Evolutionary conservation across 345 rosid species (phyloP).

Genomic region (Eucalyptus cloeziana): DNA sequence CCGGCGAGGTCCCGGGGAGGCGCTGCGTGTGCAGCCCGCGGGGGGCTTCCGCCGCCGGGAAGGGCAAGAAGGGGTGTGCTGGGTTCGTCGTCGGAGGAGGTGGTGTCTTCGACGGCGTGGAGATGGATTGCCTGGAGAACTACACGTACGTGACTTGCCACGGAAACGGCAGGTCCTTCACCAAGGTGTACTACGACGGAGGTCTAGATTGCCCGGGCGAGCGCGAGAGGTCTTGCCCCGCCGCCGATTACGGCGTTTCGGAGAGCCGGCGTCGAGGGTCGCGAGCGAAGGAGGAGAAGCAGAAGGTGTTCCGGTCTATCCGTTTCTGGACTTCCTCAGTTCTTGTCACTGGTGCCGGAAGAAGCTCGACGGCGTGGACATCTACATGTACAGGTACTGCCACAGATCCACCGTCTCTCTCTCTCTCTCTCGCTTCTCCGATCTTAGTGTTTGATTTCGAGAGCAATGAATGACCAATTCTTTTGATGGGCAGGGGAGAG

Average conservation of each 20-base stretch:
- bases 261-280: background rate
- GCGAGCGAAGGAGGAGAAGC: background rate
- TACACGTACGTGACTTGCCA: slow-evolving; percentile 53
- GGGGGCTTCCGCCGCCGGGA: background rate
- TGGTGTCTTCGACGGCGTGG: background rate
- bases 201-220: background rate
- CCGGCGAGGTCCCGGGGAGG: slow-evolving; percentile 4
- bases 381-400: slow-evolving; percentile 75
- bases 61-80: slow-evolving; percentile 20
- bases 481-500: slow-evolving; percentile 34
- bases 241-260: background rate
- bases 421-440: background rate
- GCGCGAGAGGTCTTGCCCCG: background rate
- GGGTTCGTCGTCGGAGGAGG: background rate
- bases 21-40: slow-evolving; percentile 8
- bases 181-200: slow-evolving; percentile 46
- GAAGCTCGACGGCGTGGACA: slow-evolving; percentile 62
- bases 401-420: background rate
- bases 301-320: background rate
- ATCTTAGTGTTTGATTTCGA: background rate
- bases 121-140: slow-evolving; percentile 40
- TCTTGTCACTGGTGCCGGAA: slow-evolving; percentile 56
- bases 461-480: too few species aligned
- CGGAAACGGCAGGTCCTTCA: slow-evolving; percentile 26
- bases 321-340: slow-evolving; percentile 40